A percentile compares a stretch with the other conserved stretches of the same genome.
phyloP scores from a whole-genome alignment of 163 green algal genomes.

The Trebouxiophyceae sp. region DNA sequence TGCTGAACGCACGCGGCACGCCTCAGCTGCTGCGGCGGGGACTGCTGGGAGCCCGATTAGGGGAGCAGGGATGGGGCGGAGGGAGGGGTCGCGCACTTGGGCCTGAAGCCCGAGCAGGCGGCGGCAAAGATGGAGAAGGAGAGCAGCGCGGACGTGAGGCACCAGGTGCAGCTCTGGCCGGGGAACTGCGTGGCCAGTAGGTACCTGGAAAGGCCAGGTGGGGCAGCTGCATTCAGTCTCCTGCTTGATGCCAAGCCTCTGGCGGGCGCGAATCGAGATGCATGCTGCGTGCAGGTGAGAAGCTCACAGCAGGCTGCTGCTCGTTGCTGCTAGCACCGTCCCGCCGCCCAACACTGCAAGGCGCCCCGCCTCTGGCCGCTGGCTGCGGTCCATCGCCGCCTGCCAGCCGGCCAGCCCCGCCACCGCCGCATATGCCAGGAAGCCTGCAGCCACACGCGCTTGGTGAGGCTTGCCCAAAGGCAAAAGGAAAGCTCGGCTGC shows the following conservation, averaged over 20 bases:
- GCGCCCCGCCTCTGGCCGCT: not conserved
- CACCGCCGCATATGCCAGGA: conserved; percentile 52
- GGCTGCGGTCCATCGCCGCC: not conserved
- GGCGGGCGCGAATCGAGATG: too few species aligned
- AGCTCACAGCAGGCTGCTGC: conserved; percentile 39
- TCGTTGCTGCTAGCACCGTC: conserved; percentile 40
- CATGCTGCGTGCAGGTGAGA: too few species aligned
- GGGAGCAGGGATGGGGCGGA: too few species aligned
- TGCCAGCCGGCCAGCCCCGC: conserved; percentile 25
- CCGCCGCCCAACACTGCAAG: conserved; percentile 30
- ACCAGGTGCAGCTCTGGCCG: conserved; percentile 71
- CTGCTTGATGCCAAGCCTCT: too few species aligned
- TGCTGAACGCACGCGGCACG: conserved; percentile 1
- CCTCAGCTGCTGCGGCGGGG: not conserved
- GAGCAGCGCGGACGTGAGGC: conserved; percentile 62
- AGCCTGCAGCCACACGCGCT: conserved; percentile 20
- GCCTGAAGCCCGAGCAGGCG: conserved; percentile 12
- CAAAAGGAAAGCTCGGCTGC: not conserved
- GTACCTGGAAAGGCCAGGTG: too few species aligned
- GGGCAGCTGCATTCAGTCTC: too few species aligned
- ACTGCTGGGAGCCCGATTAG: not conserved
- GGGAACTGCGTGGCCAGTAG: conserved; percentile 55
- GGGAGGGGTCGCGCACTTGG: conserved; percentile 3
- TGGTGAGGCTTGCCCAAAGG: not conserved
- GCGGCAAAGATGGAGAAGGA: conserved; percentile 40